These are phyloP conservation scores for Danielia oregonensis DNA, from an alignment of 805 yeast genomes.

Conservation along the genomic window DNA sequence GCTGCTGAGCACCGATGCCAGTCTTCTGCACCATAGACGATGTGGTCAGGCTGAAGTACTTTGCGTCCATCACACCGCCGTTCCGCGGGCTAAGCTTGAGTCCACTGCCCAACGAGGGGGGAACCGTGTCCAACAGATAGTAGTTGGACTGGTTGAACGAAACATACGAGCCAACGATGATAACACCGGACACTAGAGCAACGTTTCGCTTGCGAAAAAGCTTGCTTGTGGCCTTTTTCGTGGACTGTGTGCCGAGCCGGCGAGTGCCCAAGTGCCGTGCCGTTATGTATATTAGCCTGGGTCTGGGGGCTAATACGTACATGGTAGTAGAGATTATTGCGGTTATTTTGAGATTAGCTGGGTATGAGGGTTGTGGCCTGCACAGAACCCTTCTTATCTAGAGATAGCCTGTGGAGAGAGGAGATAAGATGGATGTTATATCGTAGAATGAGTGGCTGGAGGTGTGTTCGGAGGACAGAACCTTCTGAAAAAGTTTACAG, in stretches of 20 bases:
- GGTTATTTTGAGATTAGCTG: too few relatives aligned
- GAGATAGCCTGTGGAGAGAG: not conserved
- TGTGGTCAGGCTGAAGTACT: slow-evolving; percentile 37
- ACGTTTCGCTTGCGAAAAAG: slow-evolving; percentile 28
- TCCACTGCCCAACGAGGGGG: slow-evolving; percentile 17
- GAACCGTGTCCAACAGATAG: slow-evolving; percentile 39
- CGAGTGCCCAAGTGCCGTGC: slow-evolving; percentile 13
- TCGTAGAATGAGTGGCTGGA: not conserved
- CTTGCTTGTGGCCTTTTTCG: slow-evolving; percentile 5
- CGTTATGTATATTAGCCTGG: slow-evolving; percentile 12
- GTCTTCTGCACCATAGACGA: slow-evolving; percentile 41
- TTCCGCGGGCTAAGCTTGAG: slow-evolving; percentile 7
- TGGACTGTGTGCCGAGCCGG: slow-evolving; percentile 6
- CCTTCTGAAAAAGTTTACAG: too few relatives aligned
- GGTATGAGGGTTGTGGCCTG: too few relatives aligned
- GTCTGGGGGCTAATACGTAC: slow-evolving; percentile 14
- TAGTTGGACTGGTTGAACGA: slow-evolving; percentile 37
- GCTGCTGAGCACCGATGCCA: slow-evolving; percentile 41
- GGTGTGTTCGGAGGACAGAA: not conserved
- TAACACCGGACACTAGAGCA: slow-evolving; percentile 39
- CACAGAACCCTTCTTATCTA: too few relatives aligned
- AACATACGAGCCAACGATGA: slow-evolving; percentile 41
- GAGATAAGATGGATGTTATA: not conserved
- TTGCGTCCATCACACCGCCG: slow-evolving; percentile 7
- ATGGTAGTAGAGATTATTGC: too few relatives aligned